phyloP scores from a whole-genome alignment of 306 rosid species.

The Pyrus pyrifolia region DNA sequence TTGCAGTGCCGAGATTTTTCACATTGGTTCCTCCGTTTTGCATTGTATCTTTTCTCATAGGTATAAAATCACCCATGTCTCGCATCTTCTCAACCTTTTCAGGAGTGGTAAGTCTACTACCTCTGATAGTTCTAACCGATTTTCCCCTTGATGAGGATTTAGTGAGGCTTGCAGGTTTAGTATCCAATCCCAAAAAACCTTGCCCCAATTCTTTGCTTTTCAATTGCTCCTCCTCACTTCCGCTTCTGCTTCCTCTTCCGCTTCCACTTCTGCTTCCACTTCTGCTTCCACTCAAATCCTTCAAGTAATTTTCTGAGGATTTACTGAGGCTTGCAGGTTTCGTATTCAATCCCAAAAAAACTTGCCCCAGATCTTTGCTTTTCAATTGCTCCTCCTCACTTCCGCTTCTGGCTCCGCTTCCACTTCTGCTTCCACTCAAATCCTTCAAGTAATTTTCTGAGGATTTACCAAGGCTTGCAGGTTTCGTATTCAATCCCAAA shows the following conservation, averaged over 20 bases:
- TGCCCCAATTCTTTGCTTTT: conserved; percentile 24
- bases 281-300: conserved; percentile 9
- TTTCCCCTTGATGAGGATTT: conserved; percentile 56
- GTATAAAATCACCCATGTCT: conserved; percentile 21
- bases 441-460: conserved; percentile 29
- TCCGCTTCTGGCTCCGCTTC: not conserved
- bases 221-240: conserved; percentile 18
- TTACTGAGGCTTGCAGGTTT: conserved; percentile 30
- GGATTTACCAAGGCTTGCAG: conserved; percentile 29
- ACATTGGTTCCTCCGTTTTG: conserved; percentile 23
- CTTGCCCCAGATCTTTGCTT: conserved; percentile 26
- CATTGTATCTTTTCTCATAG: conserved; percentile 35
- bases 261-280: not conserved
- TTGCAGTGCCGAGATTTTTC: conserved; percentile 13
- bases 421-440: not conserved
- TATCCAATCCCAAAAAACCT: conserved; percentile 23
- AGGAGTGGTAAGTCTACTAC: conserved; percentile 29
- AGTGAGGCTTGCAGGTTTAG: conserved; percentile 21
- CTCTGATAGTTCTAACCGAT: conserved; percentile 81
- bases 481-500: conserved; percentile 27
- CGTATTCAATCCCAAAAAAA: conserved; percentile 17
- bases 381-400: conserved; percentile 14
- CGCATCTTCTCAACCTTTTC: conserved; percentile 32
- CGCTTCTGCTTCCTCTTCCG: not conserved
- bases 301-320: conserved; percentile 28